Evolutionary conservation across 2,329 filamentous ascomycete species (phyloP).

Genomic region (Aureobasidium sp.): DNA sequence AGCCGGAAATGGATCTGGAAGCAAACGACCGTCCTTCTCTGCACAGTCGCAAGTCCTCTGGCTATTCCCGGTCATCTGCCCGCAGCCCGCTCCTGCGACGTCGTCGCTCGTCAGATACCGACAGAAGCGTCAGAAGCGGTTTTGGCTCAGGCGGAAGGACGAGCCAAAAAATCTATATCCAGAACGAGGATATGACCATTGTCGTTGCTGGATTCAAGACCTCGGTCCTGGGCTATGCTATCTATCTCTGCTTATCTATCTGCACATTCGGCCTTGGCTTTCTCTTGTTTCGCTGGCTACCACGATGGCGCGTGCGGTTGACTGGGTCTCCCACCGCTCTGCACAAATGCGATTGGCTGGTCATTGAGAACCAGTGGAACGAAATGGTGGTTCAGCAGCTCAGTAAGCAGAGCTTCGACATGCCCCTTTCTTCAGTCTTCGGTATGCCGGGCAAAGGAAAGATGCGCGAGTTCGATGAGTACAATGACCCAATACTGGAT

Average conservation of each 20-base stretch:
- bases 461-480: constrained; percentile 62
- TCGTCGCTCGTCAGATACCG: constrained; percentile 63
- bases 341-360: constrained; percentile 77
- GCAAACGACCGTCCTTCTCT: constrained; percentile 24
- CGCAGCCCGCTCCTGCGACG: constrained; percentile 61
- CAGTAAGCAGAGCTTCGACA: constrained; percentile 50
- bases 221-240: constrained; percentile 57
- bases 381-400: constrained; percentile 77
- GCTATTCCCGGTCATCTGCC: constrained; percentile 35
- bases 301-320: constrained; percentile 73
- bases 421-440: constrained; percentile 62
- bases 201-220: constrained; percentile 88
- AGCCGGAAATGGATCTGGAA: constrained; percentile 39
- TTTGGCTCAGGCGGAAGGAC: constrained; percentile 55
- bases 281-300: constrained; percentile 82
- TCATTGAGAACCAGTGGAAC: constrained; percentile 96
- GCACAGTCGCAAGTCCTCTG: constrained; percentile 58
- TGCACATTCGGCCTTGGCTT: constrained; percentile 71
- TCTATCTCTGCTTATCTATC: constrained; percentile 66
- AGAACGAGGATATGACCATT: constrained; percentile 88
- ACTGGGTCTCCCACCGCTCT: constrained; percentile 64
- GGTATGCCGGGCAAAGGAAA: constrained; percentile 54
- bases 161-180: constrained; percentile 88
- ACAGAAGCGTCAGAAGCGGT: constrained; percentile 57
- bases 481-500: constrained; percentile 67